Base-by-base conservation (phyloP, 2,329 filamentous ascomycete species). In the Orbilia ellipsospora region DNA sequence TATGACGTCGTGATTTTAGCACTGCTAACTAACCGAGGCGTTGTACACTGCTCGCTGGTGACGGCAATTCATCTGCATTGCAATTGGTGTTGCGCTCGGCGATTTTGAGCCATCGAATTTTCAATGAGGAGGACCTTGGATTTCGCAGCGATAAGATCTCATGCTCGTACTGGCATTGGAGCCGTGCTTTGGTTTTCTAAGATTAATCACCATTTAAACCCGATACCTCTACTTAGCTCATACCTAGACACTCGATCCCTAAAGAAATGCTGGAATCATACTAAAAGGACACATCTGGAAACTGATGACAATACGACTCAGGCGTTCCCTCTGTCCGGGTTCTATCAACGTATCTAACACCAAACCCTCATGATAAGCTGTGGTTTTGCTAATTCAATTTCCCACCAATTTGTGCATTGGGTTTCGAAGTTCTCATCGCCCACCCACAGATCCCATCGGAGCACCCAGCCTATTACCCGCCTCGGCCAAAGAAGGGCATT, bases 271-370 rank as follows among this genome's bases (percentile, higher is more conserved):
- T 36, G 31, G 31, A 36, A 36, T 36, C 31, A 36, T 10, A 36
- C 31, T 1, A 10, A 7, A 10, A 10, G 31, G 31, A 7, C 31
- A 36, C 5, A 36, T 10, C 31, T 10, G 31, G 8, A 36, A 36
- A 10, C 31, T 10, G 31, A 36, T 36, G 31, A 48, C 44, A 23
- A n/a, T 28, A 15, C 52, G 26, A 18, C 28, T 20, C 52, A 55
- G 60, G 78, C 60, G 2, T 77, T 77, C 15, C 78, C 78, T 42
- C 73, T 79, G 13, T 77, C 54, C 18, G 78, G 78, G 10, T 79
- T 77, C 59, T 79, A 79, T 31, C 77, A 78, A 61, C 60, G 78
- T 79, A 54, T n/a, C 59, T 45, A 36, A 50, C 23, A 45, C 44
- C 55, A 40, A 28, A 28, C 18, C 40, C 15, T 54, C 20, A 31